Conservation (phyloP, 2,329 filamentous ascomycete genomes). For the Aureobasidium leucospermi region DNA sequence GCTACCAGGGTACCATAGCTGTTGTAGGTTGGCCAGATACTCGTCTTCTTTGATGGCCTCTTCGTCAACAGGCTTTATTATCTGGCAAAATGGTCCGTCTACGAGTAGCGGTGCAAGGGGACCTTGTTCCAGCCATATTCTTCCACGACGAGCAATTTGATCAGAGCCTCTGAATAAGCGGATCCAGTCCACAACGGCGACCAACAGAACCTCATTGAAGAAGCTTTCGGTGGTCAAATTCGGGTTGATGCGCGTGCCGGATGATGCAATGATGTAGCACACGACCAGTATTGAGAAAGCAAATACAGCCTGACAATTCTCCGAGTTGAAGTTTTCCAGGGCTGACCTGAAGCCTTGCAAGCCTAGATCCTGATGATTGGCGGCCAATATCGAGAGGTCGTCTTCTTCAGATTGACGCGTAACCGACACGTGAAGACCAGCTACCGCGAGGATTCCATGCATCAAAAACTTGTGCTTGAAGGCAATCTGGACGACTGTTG, state of each 20-base stretch:
- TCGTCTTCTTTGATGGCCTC: background rate
- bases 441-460: constrained; percentile 23
- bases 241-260: constrained; percentile 5
- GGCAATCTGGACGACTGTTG: constrained; percentile 17
- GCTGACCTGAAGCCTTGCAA: constrained; percentile 1
- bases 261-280: constrained; percentile 9
- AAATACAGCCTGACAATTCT: constrained; percentile 10
- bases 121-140: constrained; percentile 3
- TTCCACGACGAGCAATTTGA: constrained; percentile 8
- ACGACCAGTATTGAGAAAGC: constrained; percentile 5
- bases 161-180: constrained; percentile 5
- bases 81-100: background rate
- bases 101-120: background rate
- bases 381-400: constrained; percentile 9
- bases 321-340: constrained; percentile 5
- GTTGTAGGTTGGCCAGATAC: constrained; percentile 2
- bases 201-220: constrained; percentile 4
- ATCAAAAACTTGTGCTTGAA: constrained; percentile 20
- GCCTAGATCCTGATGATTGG: constrained; percentile 10
- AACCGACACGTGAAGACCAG: constrained; percentile 22
- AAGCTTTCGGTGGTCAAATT: background rate
- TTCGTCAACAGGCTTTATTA: background rate
- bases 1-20: constrained; percentile 3
- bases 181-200: constrained; percentile 12
- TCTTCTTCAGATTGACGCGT: constrained; percentile 15